Conservation (phyloP, 179 eudicot genomes). For the Camellia oleifera region DNA sequence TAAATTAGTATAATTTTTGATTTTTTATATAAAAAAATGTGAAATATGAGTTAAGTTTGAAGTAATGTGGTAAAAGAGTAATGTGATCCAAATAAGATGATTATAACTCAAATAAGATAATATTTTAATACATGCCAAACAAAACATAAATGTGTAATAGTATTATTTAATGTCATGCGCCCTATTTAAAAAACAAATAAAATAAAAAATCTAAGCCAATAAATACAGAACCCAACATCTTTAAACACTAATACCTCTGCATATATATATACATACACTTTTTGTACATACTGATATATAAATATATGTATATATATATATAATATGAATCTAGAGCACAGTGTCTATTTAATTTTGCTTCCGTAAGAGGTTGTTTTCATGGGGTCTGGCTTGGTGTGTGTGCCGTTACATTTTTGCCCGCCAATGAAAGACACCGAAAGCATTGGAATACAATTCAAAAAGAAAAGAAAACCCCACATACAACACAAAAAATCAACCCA, state of each 20-base stretch:
- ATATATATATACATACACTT: background rate
- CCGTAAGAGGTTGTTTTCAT: constrained; percentile 22
- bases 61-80: too few species aligned
- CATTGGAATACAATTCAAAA: background rate
- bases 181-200: too few species aligned
- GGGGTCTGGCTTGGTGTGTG: constrained; percentile 33
- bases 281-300: background rate
- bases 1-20: too few species aligned
- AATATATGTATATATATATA: background rate
- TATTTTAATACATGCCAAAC: too few species aligned
- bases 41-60: too few species aligned
- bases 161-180: too few species aligned
- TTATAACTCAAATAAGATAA: too few species aligned
- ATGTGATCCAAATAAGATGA: too few species aligned
- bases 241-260: background rate
- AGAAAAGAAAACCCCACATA: constrained; percentile 1
- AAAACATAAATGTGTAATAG: too few species aligned
- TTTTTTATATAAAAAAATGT: too few species aligned
- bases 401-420: constrained; percentile 24
- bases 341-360: constrained; percentile 27
- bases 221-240: background rate
- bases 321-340: constrained; percentile 29
- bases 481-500: constrained; percentile 3
- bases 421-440: constrained; percentile 8
- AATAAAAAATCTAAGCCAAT: background rate